These are phyloP conservation scores for Onygena corvina DNA, from an alignment of 2,329 filamentous ascomycete genomes.

Conservation along the genomic window DNA sequence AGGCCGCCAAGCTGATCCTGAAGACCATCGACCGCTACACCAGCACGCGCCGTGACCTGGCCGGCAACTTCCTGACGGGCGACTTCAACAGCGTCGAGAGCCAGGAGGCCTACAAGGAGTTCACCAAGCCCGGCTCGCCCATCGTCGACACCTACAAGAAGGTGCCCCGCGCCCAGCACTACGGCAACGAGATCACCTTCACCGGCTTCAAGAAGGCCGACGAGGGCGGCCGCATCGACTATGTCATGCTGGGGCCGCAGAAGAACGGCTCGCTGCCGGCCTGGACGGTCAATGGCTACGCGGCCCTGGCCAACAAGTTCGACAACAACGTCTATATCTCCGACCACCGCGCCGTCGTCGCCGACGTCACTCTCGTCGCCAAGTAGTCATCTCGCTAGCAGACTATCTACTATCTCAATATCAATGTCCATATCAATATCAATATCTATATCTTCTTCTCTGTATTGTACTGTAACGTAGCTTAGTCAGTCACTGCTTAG, in stretches of 20 bases:
- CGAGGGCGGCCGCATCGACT: constrained; percentile 39
- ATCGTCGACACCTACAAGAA: constrained; percentile 30
- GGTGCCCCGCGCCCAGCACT: constrained; percentile 28
- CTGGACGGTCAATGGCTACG: constrained; percentile 39
- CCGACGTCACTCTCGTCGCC: constrained; percentile 34
- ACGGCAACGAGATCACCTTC: constrained; percentile 43
- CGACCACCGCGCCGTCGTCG: constrained; percentile 47
- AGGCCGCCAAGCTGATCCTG: constrained; percentile 43
- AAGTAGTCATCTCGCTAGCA: not conserved
- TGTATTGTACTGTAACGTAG: no score
- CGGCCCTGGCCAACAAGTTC: constrained; percentile 43
- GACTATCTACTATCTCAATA: not conserved
- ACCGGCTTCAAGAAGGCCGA: constrained; percentile 41
- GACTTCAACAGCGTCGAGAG: constrained; percentile 45
- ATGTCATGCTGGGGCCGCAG: constrained; percentile 36
- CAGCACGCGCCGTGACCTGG: constrained; percentile 12
- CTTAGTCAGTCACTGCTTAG: no score
- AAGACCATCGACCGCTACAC: constrained; percentile 29
- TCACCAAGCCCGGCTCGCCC: constrained; percentile 31
- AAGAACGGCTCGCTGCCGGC: constrained; percentile 5
- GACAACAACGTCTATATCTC: constrained; percentile 45
- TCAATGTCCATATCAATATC: no score
- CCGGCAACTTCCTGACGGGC: constrained; percentile 41
- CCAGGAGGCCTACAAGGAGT: constrained; percentile 42
- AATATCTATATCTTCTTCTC: no score